phyloP scores from a whole-genome alignment of 1,284 basidiomycete species.

The Cryptococcus depauperatus region DNA sequence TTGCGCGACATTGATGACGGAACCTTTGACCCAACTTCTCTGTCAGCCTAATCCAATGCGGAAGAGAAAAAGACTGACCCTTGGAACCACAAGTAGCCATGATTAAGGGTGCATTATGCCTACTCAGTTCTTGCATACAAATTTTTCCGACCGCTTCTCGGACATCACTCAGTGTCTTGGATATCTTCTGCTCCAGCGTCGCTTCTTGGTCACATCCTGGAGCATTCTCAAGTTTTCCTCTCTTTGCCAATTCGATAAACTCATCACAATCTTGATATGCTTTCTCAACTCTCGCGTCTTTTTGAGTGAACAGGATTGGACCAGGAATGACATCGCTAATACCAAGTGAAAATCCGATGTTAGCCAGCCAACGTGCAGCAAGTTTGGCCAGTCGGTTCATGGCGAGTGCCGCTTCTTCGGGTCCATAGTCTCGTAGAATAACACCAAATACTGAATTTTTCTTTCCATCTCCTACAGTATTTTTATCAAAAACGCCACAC shows the following conservation, averaged over 20 bases:
- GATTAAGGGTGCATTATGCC: conserved; percentile 93
- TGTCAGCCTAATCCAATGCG: conserved; percentile 9
- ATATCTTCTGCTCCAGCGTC: conserved; percentile 92
- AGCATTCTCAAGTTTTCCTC: conserved; percentile 88
- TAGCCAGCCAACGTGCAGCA: conserved; percentile 90
- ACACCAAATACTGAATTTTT: conserved; percentile 99
- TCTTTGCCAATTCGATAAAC: conserved; percentile 81
- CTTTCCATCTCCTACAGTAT: conserved; percentile 95
- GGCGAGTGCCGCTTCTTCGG: conserved; percentile 84
- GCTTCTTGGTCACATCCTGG: conserved; percentile 96
- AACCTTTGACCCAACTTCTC: conserved; percentile 66
- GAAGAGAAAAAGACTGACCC: conserved; percentile 56
- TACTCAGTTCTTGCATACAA: conserved; percentile 94
- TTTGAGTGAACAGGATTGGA: conserved; percentile 65
- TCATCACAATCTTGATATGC: conserved; percentile 85
- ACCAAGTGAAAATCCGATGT: conserved; percentile 94
- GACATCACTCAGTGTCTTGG: conserved; percentile 85
- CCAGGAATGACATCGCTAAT: conserved; percentile 99
- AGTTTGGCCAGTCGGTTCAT: conserved; percentile 97
- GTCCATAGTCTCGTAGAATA: conserved; percentile 93
- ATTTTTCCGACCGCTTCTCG: conserved; percentile 94
- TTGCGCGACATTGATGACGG: conserved; percentile 98
- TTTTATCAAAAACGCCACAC: conserved; percentile 99
- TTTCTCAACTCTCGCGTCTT: conserved; percentile 77
- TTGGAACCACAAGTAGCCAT: conserved; percentile 99